These are phyloP conservation scores for Amaranthus cruentus DNA, from an alignment of 148 eudicot species.

Conservation along the genomic window DNA sequence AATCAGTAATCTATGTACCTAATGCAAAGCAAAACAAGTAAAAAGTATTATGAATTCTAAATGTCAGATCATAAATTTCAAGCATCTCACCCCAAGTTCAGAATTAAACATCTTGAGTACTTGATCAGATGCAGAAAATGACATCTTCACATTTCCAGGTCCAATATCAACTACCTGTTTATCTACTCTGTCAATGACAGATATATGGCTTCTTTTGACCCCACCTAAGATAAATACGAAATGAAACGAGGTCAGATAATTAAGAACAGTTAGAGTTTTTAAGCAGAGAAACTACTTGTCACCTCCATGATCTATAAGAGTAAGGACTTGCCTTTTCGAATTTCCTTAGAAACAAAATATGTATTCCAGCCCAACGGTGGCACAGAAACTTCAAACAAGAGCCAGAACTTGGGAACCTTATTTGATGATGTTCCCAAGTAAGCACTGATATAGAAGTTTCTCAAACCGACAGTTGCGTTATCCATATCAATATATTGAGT, in stretches of 20 bases:
- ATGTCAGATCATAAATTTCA: not conserved
- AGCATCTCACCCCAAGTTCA: slow-evolving; percentile 47
- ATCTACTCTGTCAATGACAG: slow-evolving; percentile 25
- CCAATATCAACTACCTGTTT: slow-evolving; percentile 60
- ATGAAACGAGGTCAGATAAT: not conserved
- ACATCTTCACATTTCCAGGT: slow-evolving; percentile 71
- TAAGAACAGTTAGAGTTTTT: not conserved
- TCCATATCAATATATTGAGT: slow-evolving; percentile 64
- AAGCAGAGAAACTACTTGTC: too few species aligned
- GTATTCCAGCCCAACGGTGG: slow-evolving; percentile 87
- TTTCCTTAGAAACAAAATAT: slow-evolving; percentile 49
- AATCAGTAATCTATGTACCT: too few species aligned
- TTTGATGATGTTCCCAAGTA: slow-evolving; percentile 52
- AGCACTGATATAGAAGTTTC: slow-evolving; percentile 62
- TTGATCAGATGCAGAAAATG: slow-evolving; percentile 65
- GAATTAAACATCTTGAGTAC: slow-evolving; percentile 55
- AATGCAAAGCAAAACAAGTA: not conserved
- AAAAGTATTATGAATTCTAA: not conserved
- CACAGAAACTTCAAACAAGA: slow-evolving; percentile 60
- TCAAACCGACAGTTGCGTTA: slow-evolving; percentile 53
- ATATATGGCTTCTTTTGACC: slow-evolving; percentile 23
- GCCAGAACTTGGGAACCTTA: slow-evolving; percentile 69
- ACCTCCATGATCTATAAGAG: not conserved
- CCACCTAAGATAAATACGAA: slow-evolving; percentile 29
- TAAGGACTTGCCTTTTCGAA: slow-evolving; percentile 39